These are phyloP conservation scores for Aspergillus puulaauensis DNA, from an alignment of 2,329 filamentous ascomycete species.

Conservation along the genomic window DNA sequence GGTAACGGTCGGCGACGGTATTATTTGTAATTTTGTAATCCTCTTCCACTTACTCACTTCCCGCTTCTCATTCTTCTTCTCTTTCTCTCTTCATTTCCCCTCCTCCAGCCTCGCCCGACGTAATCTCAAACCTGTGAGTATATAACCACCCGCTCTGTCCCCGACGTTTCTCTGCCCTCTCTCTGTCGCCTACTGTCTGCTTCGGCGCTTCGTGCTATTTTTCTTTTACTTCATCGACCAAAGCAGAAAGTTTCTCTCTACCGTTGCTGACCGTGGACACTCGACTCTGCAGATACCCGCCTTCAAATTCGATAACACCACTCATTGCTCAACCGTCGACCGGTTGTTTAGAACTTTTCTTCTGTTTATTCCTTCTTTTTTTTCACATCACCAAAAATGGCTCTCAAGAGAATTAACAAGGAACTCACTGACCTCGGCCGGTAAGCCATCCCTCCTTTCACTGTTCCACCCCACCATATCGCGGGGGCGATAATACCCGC, in stretches of 20 bases:
- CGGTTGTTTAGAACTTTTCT: slow-evolving; percentile 9
- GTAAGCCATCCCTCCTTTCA: slow-evolving; percentile 34
- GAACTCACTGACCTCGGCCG: slow-evolving; percentile 54
- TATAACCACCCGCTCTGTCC: slow-evolving; percentile 7
- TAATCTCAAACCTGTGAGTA: slow-evolving; percentile 20
- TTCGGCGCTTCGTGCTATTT: background rate
- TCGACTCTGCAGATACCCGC: slow-evolving; percentile 19
- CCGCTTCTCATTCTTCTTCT: slow-evolving; percentile 8
- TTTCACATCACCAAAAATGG: slow-evolving; percentile 38
- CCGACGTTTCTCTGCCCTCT: slow-evolving; percentile 2
- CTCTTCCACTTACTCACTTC: slow-evolving; percentile 17
- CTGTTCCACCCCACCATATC: slow-evolving; percentile 20
- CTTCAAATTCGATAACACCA: slow-evolving; percentile 16
- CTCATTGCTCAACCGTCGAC: slow-evolving; percentile 8
- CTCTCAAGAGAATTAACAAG: slow-evolving; percentile 55
- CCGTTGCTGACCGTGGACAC: slow-evolving; percentile 8
- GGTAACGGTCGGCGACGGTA: background rate
- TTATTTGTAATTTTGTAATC: slow-evolving; percentile 1
- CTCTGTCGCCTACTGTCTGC: background rate
- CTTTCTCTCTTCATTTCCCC: slow-evolving; percentile 25
- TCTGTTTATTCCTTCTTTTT: slow-evolving; percentile 15
- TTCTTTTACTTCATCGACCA: background rate
- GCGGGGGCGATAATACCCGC: slow-evolving; percentile 16
- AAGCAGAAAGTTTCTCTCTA: background rate
- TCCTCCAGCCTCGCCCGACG: slow-evolving; percentile 35